Percentiles rank a stretch among this genome's conserved stretches.
These are phyloP conservation scores for Coemansia sp. DNA, from an alignment of 192 early-diverging fungal species.

Conservation along the genomic window DNA sequence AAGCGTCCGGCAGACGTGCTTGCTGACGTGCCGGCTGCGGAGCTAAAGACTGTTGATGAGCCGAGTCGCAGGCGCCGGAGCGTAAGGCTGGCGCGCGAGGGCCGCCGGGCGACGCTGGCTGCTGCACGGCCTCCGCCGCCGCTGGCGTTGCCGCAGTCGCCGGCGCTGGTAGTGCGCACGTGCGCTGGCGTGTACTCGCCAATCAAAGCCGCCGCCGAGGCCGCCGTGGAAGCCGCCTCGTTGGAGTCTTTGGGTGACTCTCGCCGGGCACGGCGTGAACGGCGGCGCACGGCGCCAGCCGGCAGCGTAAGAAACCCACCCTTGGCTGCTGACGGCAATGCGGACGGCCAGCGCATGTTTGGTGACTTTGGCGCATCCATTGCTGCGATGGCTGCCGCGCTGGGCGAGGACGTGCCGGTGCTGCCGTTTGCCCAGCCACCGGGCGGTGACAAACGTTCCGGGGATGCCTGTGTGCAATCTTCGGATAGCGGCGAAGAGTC, in stretches of 20 bases:
- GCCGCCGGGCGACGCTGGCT: conserved; percentile 8
- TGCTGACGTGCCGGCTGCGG: conserved; percentile 15
- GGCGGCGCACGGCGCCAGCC: conserved; percentile 24
- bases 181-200: conserved; percentile 2
- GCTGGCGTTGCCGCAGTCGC: conserved; percentile 6
- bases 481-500: not conserved
- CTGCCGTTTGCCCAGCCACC: conserved; percentile 7
- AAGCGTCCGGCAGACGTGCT: not conserved
- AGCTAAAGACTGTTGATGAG: not conserved
- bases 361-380: conserved; percentile 20
- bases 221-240: not conserved
- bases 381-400: conserved; percentile 38
- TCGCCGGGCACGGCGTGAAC: conserved; percentile 10
- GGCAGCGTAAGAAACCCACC: not conserved
- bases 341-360: no score
- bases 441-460: not conserved
- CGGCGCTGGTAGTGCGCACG: conserved; percentile 15
- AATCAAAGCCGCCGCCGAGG: not conserved
- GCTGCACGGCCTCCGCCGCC: conserved; percentile 2
- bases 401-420: conserved; percentile 41
- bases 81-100: conserved; percentile 11
- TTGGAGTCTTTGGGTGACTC: not conserved
- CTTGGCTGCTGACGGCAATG: no score
- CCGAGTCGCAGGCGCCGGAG: conserved; percentile 6
- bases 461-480: not conserved